These are phyloP conservation scores for Blepharisma stoltei DNA, from an alignment of 73 alveolate genomes.

Conservation along the genomic window DNA sequence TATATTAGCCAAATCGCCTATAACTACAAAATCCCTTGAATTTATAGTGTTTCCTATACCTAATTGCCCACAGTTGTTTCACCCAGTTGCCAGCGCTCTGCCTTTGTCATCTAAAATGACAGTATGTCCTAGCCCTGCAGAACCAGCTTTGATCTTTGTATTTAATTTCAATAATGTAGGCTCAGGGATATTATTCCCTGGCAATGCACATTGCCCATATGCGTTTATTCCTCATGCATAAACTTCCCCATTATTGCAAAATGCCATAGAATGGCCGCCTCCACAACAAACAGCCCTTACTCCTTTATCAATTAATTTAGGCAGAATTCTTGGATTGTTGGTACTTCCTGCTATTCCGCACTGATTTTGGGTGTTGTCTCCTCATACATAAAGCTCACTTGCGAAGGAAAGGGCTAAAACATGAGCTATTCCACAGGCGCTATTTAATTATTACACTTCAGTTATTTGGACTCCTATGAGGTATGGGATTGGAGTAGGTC, in stretches of 20 bases:
- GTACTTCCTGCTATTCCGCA: constrained; percentile 1
- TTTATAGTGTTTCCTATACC: neutral
- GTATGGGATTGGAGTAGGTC: neutral
- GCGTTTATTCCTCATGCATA: constrained; percentile 15
- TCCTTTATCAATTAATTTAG: neutral
- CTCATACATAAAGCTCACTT: neutral
- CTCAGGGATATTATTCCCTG: neutral
- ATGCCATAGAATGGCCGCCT: neutral
- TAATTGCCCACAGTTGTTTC: neutral
- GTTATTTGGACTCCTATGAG: neutral
- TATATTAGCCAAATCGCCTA: constrained; percentile 32
- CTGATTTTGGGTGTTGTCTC: neutral
- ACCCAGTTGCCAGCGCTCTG: neutral
- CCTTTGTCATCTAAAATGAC: neutral
- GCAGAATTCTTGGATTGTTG: neutral
- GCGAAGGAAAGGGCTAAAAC: neutral
- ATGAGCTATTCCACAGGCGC: constrained; percentile 23
- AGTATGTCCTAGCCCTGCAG: constrained; percentile 8
- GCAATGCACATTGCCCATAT: neutral
- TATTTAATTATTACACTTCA: neutral
- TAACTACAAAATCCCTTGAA: neutral
- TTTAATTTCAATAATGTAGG: neutral
- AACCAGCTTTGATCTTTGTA: neutral
- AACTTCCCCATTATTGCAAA: neutral
- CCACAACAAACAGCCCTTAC: neutral